A percentile compares a stretch with the other conserved stretches of the same genome.
These are phyloP conservation scores for Penicillium goetzii DNA, from an alignment of 495 filamentous ascomycete species.

Conservation along the genomic window DNA sequence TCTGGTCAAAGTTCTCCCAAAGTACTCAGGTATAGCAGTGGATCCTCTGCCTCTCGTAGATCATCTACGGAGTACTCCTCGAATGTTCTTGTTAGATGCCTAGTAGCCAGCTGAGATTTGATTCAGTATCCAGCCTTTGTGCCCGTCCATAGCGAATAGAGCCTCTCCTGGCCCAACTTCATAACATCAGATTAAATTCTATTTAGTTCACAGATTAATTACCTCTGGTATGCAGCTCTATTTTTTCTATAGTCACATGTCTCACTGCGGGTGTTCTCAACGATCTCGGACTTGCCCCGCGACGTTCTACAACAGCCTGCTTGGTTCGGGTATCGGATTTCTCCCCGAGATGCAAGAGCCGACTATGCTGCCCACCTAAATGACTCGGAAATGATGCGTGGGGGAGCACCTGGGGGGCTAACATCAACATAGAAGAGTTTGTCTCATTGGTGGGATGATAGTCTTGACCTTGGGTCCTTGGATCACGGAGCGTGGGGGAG, in stretches of 20 bases:
- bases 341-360: constrained; percentile 31
- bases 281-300: constrained; percentile 45
- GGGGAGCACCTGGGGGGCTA: not conserved
- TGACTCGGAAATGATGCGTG: constrained; percentile 42
- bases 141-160: not conserved
- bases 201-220: not conserved
- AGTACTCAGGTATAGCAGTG: not conserved
- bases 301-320: not conserved
- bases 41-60: not conserved
- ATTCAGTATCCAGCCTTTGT: not conserved
- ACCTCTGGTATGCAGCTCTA: not conserved
- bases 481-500: constrained; percentile 25
- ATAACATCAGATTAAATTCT: not conserved
- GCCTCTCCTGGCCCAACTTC: not conserved
- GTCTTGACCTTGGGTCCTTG: constrained; percentile 1
- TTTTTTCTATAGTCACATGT: not conserved
- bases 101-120: not conserved
- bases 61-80: not conserved
- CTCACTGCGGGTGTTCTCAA: constrained; percentile 5
- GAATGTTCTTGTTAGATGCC: not conserved
- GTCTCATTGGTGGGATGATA: constrained; percentile 18
- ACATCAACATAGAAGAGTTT: not conserved
- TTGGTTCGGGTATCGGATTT: constrained; percentile 38
- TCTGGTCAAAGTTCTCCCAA: not conserved
- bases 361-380: constrained; percentile 3